phyloP scores from a whole-genome alignment of 352 stramenopile species.

The Phytophthora sp. region DNA sequence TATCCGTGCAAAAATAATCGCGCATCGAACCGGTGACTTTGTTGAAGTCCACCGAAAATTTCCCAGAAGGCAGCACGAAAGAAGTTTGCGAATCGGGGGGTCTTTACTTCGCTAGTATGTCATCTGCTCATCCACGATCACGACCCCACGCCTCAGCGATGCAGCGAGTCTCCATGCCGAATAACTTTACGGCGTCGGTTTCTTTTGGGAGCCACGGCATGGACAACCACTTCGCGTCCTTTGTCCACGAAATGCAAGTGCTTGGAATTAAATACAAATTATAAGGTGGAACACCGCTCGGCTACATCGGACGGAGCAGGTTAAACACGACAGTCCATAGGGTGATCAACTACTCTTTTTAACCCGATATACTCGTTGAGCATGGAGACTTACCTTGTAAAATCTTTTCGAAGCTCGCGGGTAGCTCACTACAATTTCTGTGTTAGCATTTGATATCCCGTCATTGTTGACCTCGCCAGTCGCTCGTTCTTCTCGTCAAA shows the following conservation, averaged over 20 bases:
- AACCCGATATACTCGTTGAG: neutral
- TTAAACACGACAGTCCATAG: neutral
- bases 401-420: neutral
- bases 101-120: neutral
- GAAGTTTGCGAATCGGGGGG: neutral
- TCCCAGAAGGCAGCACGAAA: neutral
- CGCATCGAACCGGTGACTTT: neutral
- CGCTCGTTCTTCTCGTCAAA: neutral
- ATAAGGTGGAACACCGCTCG: neutral
- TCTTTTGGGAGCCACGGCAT: neutral
- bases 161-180: neutral
- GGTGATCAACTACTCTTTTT: neutral
- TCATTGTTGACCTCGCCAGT: neutral
- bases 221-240: neutral
- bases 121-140: neutral
- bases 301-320: neutral
- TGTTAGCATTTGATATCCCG: neutral
- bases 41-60: neutral
- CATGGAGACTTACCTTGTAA: neutral
- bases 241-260: neutral
- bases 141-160: too few species aligned
- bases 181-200: neutral
- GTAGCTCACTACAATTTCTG: neutral
- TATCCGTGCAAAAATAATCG: neutral
- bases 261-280: neutral